phyloP scores from a whole-genome alignment of 192 early-diverging fungal genomes.

The Linnemannia elongata region DNA sequence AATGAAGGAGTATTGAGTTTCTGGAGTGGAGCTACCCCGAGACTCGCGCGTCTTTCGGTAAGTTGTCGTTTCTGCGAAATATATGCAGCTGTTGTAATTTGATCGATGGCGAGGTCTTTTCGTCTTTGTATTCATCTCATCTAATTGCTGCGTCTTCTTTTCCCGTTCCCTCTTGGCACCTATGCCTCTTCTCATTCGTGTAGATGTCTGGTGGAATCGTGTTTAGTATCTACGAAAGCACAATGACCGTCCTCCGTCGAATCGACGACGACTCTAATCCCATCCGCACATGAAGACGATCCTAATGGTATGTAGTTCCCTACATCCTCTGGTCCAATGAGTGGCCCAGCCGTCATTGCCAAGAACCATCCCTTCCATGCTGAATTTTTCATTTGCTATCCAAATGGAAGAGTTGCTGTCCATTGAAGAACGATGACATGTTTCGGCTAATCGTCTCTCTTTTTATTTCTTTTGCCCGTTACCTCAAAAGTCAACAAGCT shows the following conservation, averaged over 20 bases:
- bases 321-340: not conserved
- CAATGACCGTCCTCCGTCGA: slow-evolving; percentile 47
- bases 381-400: not conserved
- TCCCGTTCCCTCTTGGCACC: not conserved
- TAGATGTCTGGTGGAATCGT: slow-evolving; percentile 90
- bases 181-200: not conserved
- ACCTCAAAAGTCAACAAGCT: not conserved
- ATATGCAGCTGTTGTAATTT: not conserved
- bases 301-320: not conserved
- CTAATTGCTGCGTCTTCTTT: slow-evolving; percentile 15
- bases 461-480: not conserved
- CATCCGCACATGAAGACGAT: not conserved
- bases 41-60: slow-evolving; percentile 71
- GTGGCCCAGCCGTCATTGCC: not conserved
- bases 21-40: slow-evolving; percentile 96
- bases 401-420: not conserved
- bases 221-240: slow-evolving; percentile 86
- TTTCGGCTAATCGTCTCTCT: slow-evolving; percentile 5
- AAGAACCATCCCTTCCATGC: not conserved
- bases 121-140: not conserved
- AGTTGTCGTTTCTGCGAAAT: not conserved
- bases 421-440: not conserved
- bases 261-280: slow-evolving; percentile 24
- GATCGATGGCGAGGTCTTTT: not conserved
- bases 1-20: slow-evolving; percentile 86